Conservation (phyloP, 352 stramenopile species). For the Phytophthora gonapodyides region DNA sequence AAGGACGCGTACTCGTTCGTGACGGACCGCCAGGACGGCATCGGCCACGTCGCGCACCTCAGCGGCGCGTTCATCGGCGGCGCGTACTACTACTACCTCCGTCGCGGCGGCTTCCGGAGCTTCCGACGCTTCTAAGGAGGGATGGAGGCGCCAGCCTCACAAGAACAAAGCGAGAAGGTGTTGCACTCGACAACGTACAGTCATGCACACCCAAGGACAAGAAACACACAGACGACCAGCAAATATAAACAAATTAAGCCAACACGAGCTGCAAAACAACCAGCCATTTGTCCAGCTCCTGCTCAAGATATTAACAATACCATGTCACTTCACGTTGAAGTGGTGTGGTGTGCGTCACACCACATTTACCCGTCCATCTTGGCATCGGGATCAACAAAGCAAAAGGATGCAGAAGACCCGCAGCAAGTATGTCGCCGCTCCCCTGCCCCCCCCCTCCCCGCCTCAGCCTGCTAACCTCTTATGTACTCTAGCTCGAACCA, state of each 20-base stretch:
- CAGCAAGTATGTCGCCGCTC: constrained; percentile 44
- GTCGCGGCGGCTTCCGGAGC: constrained; percentile 31
- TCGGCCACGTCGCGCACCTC: constrained; percentile 79
- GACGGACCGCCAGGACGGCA: constrained; percentile 53
- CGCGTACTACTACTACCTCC: constrained; percentile 68
- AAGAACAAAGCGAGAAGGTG: not conserved
- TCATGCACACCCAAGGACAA: not conserved
- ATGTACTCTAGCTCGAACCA: constrained; percentile 44
- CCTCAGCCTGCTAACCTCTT: constrained; percentile 11
- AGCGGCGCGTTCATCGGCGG: constrained; percentile 64
- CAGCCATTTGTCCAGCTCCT: too few relatives aligned
- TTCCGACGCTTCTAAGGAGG: constrained; percentile 37
- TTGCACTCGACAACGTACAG: constrained; percentile 13
- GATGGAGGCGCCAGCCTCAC: not conserved
- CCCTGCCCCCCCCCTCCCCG: not conserved
- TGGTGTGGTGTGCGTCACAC: constrained; percentile 17
- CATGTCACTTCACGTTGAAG: constrained; percentile 13
- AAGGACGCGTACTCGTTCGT: constrained; percentile 72
- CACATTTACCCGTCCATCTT: constrained; percentile 15
- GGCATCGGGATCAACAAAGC: constrained; percentile 6
- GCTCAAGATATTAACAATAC: too few relatives aligned
- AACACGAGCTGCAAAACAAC: too few relatives aligned
- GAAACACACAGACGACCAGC: too few relatives aligned
- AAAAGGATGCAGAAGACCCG: constrained; percentile 52
- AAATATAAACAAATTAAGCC: too few relatives aligned